Base-by-base conservation (phyloP, 768 basidiomycete genomes). In the Lentinula sp. region DNA sequence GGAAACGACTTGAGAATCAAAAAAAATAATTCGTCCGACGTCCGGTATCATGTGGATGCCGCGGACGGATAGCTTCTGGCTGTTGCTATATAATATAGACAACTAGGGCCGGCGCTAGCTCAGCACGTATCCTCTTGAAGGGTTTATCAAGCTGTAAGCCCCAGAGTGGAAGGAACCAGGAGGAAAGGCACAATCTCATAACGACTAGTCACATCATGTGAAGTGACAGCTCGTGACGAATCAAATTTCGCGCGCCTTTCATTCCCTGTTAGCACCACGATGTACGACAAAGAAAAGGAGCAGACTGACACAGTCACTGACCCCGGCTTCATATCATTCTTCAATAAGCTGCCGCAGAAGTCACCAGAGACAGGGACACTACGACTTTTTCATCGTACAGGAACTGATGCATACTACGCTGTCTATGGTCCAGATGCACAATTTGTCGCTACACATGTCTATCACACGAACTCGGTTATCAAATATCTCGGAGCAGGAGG, bases 381-480 rank as follows among this genome's bases (percentile, higher is more conserved):
- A 54, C 85, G 97, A 11, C 84, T 99, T 15, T 98, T 98, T 71
- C 85, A 88, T 67, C 86, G 94, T 28, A 72, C 76, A 32, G 69
- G 72, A 45, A 62, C 65, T 35, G 82, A 80, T 66, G 86, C 90
- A 15, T 98, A 83, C 73, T 98, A 93, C 75, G 85, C 87, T n/a
- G 88, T 86, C 1, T 93, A 98, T 68, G 95, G 94, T 0, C 75
- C 84, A 4, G 95, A 98, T 71, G 96, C 96, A 0, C 76, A 84
- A n/a, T 93, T 86, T 65, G 85, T 96, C 64, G 95, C 96, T 4
- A 78, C 85, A 18, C 82, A 92, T 66, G 86, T 91, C 57, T 94
- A 84, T 66, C 88, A 84, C 60, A 99, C 97, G 2, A 90, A 92
- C 67, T 88, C 92, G 1, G 95, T 98, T 61, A 81, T 99, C 73